These are phyloP conservation scores for Asterophora lycoperdoides DNA, from an alignment of 768 basidiomycete species.

Conservation along the genomic window DNA sequence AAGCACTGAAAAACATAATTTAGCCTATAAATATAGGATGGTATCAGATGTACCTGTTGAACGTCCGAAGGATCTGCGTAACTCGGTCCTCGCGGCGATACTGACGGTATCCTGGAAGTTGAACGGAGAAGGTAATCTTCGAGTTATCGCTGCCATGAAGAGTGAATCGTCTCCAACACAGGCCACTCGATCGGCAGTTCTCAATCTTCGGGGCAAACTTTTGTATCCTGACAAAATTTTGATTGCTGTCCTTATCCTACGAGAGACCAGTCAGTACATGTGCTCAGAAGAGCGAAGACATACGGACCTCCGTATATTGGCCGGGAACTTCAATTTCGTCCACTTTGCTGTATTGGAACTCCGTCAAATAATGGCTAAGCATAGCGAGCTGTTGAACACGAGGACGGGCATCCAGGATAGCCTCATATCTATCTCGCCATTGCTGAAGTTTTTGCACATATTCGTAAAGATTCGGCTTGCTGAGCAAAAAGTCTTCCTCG, in stretches of 20 bases:
- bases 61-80: conserved; percentile 88
- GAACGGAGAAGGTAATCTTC: conserved; percentile 85
- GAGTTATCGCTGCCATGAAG: conserved; percentile 90
- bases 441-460: conserved; percentile 86
- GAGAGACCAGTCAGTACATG: conserved; percentile 4
- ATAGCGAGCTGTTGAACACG: conserved; percentile 81
- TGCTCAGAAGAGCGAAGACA: not conserved
- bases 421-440: conserved; percentile 92
- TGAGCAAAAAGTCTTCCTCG: conserved; percentile 83
- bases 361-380: conserved; percentile 88
- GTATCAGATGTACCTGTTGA: conserved; percentile 67
- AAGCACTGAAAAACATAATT: conserved; percentile 46
- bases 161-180: conserved; percentile 85
- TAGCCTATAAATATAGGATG: not conserved
- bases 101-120: conserved; percentile 80
- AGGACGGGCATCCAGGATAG: conserved; percentile 75
- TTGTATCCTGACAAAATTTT: conserved; percentile 84
- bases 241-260: conserved; percentile 92
- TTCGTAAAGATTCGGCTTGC: conserved; percentile 76
- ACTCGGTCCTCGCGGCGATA: conserved; percentile 90
- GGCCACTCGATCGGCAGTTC: conserved; percentile 80
- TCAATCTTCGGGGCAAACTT: conserved; percentile 91
- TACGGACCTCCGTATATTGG: conserved; percentile 91
- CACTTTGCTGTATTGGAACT: conserved; percentile 96
- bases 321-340: conserved; percentile 99